Percentiles rank a stretch among this genome's conserved stretches.
phyloP scores from a whole-genome alignment of 169 alveolate genomes.

The Babesia ovata region DNA sequence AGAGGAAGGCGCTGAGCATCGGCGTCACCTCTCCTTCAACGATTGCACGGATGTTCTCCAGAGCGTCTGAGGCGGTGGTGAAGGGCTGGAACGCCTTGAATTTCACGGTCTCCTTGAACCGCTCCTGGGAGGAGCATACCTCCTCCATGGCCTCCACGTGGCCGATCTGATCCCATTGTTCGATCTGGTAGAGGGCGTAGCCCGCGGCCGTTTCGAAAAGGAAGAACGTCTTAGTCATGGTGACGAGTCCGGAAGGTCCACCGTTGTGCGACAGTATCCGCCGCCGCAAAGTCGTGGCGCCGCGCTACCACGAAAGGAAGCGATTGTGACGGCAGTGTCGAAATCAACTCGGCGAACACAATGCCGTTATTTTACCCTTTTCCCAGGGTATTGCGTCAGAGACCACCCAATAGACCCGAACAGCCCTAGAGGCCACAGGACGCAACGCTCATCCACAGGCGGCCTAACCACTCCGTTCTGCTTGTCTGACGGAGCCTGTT shows the following conservation, averaged over 20 bases:
- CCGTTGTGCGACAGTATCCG: too few relatives aligned
- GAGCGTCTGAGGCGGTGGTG: constrained; percentile 90
- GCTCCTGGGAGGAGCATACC: constrained; percentile 78
- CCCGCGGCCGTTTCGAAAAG: constrained; percentile 94
- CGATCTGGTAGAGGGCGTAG: constrained; percentile 87
- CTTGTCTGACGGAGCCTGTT: too few relatives aligned
- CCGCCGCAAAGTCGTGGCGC: too few relatives aligned
- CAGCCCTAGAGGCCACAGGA: too few relatives aligned
- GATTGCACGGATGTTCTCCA: constrained; percentile 88
- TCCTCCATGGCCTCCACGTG: constrained; percentile 83
- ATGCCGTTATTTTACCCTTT: too few relatives aligned
- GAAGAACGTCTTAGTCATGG: constrained; percentile 62
- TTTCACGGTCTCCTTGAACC: constrained; percentile 87
- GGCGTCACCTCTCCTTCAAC: constrained; percentile 84
- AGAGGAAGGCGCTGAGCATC: constrained; percentile 83
- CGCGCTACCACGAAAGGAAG: too few relatives aligned
- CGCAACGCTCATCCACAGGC: too few relatives aligned
- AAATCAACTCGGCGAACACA: too few relatives aligned
- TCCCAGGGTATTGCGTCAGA: too few relatives aligned
- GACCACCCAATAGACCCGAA: too few relatives aligned
- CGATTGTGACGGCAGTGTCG: too few relatives aligned
- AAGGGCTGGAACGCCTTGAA: constrained; percentile 90
- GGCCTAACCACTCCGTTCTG: too few relatives aligned
- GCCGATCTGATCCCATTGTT: constrained; percentile 91
- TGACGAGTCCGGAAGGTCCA: neutral